A percentile compares a stretch with the other conserved stretches of the same genome.
Conservation (phyloP, 495 filamentous ascomycete species). For the Penicillium ucsense region DNA sequence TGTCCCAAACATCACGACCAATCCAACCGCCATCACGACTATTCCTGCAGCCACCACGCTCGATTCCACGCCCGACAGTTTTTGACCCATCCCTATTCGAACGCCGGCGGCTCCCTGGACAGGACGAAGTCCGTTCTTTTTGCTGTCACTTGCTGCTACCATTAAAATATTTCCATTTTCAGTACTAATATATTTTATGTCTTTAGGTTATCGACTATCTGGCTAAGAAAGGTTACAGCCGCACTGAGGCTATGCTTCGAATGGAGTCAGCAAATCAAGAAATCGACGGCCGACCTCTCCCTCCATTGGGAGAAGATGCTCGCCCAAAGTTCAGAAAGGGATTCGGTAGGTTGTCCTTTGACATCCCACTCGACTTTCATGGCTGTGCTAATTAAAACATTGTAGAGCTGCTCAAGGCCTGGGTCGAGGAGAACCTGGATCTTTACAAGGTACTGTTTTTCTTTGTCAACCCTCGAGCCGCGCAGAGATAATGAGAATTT, state of each 20-base stretch:
- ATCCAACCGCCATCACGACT: too few species aligned
- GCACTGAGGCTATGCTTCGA: constrained; percentile 86
- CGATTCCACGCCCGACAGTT: too few species aligned
- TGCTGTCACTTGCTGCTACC: neutral
- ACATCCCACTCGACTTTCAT: too few species aligned
- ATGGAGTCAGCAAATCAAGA: constrained; percentile 78
- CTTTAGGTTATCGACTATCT: constrained; percentile 88
- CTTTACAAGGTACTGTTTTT: constrained; percentile 65
- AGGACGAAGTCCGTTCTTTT: neutral
- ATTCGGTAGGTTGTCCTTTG: constrained; percentile 43
- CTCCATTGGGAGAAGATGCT: constrained; percentile 53
- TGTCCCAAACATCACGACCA: too few species aligned
- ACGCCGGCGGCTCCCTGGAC: neutral
- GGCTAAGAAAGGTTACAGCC: constrained; percentile 87
- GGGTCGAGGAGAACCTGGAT: constrained; percentile 84
- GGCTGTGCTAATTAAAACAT: constrained; percentile 3
- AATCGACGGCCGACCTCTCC: constrained; percentile 64
- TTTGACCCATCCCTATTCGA: too few species aligned
- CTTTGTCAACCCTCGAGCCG: too few species aligned
- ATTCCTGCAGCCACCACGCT: too few species aligned
- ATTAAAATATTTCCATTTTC: neutral
- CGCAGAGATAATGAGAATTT: neutral
- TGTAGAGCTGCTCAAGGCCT: constrained; percentile 57
- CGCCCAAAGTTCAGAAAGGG: constrained; percentile 66
- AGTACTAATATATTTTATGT: neutral